Evolutionary conservation across 306 rosid species (phyloP).

Genomic region (Macrotyloma uniflorum): DNA sequence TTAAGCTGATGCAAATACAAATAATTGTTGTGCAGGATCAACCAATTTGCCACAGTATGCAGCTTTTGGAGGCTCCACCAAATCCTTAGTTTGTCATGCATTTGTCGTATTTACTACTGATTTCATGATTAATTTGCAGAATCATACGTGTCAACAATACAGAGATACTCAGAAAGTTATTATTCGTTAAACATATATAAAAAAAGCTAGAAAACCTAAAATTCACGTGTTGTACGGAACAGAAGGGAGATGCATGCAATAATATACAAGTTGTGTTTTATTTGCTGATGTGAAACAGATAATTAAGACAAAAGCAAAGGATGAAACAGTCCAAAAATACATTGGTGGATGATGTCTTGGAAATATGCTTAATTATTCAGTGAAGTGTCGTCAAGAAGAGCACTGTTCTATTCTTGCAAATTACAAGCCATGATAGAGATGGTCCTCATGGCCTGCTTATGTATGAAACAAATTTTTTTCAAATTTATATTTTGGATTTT

Average conservation of each 20-base stretch:
- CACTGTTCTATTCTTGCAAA: not conserved
- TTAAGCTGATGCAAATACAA: slow-evolving; percentile 23
- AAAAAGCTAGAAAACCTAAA: not conserved
- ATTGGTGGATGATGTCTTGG: slow-evolving; percentile 5
- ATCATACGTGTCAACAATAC: not conserved
- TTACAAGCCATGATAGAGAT: not conserved
- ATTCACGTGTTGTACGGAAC: slow-evolving; percentile 18
- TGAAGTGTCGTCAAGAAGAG: not conserved
- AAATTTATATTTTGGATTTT: slow-evolving; percentile 23
- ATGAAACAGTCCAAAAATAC: slow-evolving; percentile 21
- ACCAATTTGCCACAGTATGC: slow-evolving; percentile 16
- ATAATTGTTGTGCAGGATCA: slow-evolving; percentile 2
- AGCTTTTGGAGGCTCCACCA: slow-evolving; percentile 26
- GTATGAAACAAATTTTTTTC: slow-evolving; percentile 6
- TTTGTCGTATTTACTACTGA: slow-evolving; percentile 22
- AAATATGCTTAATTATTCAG: not conserved
- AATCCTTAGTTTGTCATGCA: not conserved
- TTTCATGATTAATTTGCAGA: slow-evolving; percentile 10
- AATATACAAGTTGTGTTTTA: not conserved
- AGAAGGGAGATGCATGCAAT: not conserved
- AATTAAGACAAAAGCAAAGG: slow-evolving; percentile 17
- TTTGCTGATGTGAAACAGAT: not conserved
- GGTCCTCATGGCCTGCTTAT: not conserved
- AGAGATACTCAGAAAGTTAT: not conserved
- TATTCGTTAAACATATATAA: not conserved